Percentiles rank a stretch among this genome's conserved stretches.
These are phyloP conservation scores for Pyrus communis DNA, from an alignment of 306 rosid genomes.

Conservation along the genomic window DNA sequence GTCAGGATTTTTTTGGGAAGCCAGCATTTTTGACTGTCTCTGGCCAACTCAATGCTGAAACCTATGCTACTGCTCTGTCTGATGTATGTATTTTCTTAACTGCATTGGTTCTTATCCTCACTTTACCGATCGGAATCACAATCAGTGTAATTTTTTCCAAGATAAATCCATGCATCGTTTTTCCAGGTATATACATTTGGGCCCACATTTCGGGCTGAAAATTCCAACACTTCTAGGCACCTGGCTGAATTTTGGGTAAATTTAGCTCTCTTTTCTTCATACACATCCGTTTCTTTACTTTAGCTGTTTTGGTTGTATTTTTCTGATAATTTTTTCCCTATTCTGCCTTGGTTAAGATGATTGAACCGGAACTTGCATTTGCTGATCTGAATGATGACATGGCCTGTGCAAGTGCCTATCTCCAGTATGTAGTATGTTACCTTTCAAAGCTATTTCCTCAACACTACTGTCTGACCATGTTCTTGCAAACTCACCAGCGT, in stretches of 20 bases:
- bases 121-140: slow-evolving; percentile 4
- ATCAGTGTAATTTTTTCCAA: neutral
- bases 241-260: slow-evolving; percentile 96
- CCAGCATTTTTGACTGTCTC: slow-evolving; percentile 96
- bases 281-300: neutral
- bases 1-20: slow-evolving; percentile 86
- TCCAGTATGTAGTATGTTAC: slow-evolving; percentile 89
- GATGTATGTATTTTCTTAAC: slow-evolving; percentile 46
- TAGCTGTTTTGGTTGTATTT: slow-evolving; percentile 5
- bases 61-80: slow-evolving; percentile 95
- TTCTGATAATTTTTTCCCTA: slow-evolving; percentile 9
- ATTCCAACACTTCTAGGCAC: slow-evolving; percentile 94
- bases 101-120: neutral
- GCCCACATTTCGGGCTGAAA: slow-evolving; percentile 95
- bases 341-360: slow-evolving; percentile 51
- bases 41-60: slow-evolving; percentile 95
- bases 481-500: slow-evolving; percentile 11
- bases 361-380: slow-evolving; percentile 96
- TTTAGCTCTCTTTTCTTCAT: slow-evolving; percentile 11
- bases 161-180: slow-evolving; percentile 1
- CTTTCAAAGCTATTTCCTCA: slow-evolving; percentile 27
- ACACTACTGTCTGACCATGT: neutral
- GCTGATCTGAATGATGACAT: slow-evolving; percentile 94
- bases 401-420: slow-evolving; percentile 99
- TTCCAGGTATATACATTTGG: slow-evolving; percentile 90